Percentiles rank a stretch among this genome's conserved stretches.
Evolutionary conservation across 192 early-diverging fungal species (phyloP).

Genomic region (Spizellomyces sp.): DNA sequence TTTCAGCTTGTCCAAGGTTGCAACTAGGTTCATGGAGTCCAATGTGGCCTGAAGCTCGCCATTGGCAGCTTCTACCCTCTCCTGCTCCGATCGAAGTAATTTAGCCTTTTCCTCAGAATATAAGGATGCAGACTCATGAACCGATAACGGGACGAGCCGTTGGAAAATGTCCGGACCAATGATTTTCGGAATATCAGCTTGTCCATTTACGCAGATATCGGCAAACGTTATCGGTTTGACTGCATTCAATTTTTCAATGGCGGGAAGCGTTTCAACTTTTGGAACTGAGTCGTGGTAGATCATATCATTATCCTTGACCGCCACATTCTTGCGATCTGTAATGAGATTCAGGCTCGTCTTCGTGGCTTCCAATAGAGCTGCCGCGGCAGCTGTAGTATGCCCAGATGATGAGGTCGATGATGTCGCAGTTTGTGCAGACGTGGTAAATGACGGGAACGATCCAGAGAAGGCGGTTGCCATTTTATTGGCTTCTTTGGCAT

Average conservation of each 20-base stretch:
- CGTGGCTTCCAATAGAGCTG: slow-evolving; percentile 74
- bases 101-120: slow-evolving; percentile 98
- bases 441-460: slow-evolving; percentile 55
- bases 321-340: slow-evolving; percentile 69
- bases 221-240: slow-evolving; percentile 78
- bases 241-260: slow-evolving; percentile 84
- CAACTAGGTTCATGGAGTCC: slow-evolving; percentile 84
- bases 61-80: slow-evolving; percentile 78
- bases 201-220: slow-evolving; percentile 66
- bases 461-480: slow-evolving; percentile 70
- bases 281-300: slow-evolving; percentile 92
- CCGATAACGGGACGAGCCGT: slow-evolving; percentile 85
- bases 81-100: slow-evolving; percentile 79
- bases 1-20: slow-evolving; percentile 77
- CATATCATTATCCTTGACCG: slow-evolving; percentile 91
- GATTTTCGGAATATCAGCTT: slow-evolving; percentile 78
- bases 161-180: slow-evolving; percentile 90
- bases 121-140: slow-evolving; percentile 89
- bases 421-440: slow-evolving; percentile 51
- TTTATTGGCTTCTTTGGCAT: slow-evolving; percentile 85
- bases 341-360: slow-evolving; percentile 66
- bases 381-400: slow-evolving; percentile 59
- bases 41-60: slow-evolving; percentile 80
- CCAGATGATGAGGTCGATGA: slow-evolving; percentile 12
- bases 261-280: slow-evolving; percentile 71